Conservation (phyloP, 2,329 filamentous ascomycete genomes). For the Xylaria sp. region DNA sequence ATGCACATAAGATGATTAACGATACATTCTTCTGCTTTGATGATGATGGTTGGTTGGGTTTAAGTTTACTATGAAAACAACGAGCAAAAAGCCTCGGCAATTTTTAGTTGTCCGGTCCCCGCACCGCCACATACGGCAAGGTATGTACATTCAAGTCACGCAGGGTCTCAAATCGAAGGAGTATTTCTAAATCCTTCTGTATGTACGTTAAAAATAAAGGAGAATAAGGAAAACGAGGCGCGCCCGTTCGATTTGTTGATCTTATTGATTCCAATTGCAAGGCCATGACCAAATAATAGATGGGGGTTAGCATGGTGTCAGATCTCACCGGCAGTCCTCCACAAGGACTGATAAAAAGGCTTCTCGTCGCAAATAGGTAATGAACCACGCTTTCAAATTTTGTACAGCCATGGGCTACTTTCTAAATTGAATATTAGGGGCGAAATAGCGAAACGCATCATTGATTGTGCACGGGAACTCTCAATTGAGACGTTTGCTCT, state of each 20-base stretch:
- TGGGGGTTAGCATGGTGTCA: background rate
- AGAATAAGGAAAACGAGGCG: background rate
- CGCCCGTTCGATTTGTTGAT: background rate
- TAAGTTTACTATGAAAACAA: background rate
- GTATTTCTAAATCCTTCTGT: background rate
- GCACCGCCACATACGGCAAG: background rate
- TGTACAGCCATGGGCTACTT: too few species aligned
- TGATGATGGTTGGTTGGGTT: background rate
- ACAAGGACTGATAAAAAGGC: conserved; percentile 27
- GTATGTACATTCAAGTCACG: background rate
- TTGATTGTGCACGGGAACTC: conserved; percentile 33
- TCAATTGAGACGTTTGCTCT: conserved; percentile 34
- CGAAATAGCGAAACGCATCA: conserved; percentile 34
- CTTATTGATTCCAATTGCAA: background rate
- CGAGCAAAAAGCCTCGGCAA: conserved; percentile 22
- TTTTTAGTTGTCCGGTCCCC: conserved; percentile 21
- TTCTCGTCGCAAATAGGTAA: conserved; percentile 35
- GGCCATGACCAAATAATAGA: conserved; percentile 7
- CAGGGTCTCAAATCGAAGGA: background rate
- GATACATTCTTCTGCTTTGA: background rate
- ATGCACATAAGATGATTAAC: background rate
- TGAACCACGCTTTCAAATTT: background rate
- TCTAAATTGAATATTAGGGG: conserved; percentile 24
- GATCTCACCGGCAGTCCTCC: conserved; percentile 13
- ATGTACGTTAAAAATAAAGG: too few species aligned